Base-by-base conservation (phyloP, 129 eudicot genomes). In the Daucus carota region DNA sequence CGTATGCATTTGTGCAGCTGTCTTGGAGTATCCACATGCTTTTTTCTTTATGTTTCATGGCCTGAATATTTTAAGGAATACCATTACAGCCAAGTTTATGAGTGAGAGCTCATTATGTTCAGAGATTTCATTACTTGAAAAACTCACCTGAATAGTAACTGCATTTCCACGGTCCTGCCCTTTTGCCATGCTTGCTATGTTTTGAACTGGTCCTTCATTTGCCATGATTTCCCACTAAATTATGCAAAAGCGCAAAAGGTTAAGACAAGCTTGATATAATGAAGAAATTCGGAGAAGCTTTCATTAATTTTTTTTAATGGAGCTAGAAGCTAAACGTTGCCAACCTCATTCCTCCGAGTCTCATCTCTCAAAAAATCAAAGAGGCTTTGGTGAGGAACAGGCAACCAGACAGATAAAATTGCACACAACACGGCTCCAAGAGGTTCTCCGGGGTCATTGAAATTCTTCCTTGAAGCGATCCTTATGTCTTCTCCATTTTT, bases 341-440 rank as follows among this genome's bases (percentile, higher is more conserved):
- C 48, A 73, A 91, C 99, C 99, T 95, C 97, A 43, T 86, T 78
- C 76, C 99, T 75, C 31, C 85, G 89, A 29, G 82, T 86, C 80
- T 92, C 99, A 68, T 95, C 99, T 81, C 95, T 84, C 44, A 95
- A 75, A 87, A 89, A 95, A 78, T 95, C 91, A 34, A 95, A 95
- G 11, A 95, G 85, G 62, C 73, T 75, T 17, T 80, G 74, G 52
- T 86, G 96, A 78, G 95, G 83, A 50, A 92, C 88, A 0, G 96
- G 96, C 79, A 95, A 80, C 99, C 99, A 95, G 32, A 92, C 88
- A 70, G 96, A 89, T 28, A 96, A 85, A 66, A 86, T 96, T 48
- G 97, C 96, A 78, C 91, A 95, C 68, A 95, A 71, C 72, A 95
- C 87, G 60, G 87, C 89, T 72, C 99, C 99, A 63, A 85, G 83